Evolutionary conservation across 441 rosid genomes (phyloP), one percentile per base, ranked within the genome.

Genomic region (Populus trichocarpa): DNA sequence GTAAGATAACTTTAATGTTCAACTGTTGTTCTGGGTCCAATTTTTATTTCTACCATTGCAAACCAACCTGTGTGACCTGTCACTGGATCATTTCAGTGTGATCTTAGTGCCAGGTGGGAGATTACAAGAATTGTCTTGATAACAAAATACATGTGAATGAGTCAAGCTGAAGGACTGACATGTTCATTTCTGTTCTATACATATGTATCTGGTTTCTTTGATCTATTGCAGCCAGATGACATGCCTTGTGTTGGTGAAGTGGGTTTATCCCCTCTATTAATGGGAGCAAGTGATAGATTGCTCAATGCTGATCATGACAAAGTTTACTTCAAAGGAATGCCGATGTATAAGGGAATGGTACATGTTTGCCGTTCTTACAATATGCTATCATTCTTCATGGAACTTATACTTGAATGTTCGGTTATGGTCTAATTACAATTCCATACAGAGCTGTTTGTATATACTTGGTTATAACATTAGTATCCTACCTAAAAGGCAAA

Each of bases 301-400:
- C 90, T 95, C 13, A 93, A 93, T 70, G 98, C 94, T 63, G 90
- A 95, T 77, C 93, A 92, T 7, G 85, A 92, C 5, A 75, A 88
- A 75, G 91, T 92, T 71, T 93, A 95, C 84, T 92, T 93, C 82
- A 82, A 84, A 72, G 98, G 97, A 82, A 93, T 95, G 98, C 98
- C 97, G 32, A 81, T 50, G 67, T 83, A 86, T 80, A 87, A 84
- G 36, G 96, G 87, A 88, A 87, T 82, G 87, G 98, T 93, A 87
- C 32, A 90, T 35, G 22, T 46, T 33, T 64, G 3, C 16, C 69
- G 66, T 78, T 28, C 65, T 13, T 18, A 38, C 3, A 12, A 3
- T 20, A 59, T 16, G 67, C 25, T 18, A n/a, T n/a, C 25, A 59
- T 57, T 59, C 33, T n/a, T 53, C 22, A 30, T 5, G 20, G 53